phyloP scores from a whole-genome alignment of 192 early-diverging fungal species.

The Coemansia pectinata region DNA sequence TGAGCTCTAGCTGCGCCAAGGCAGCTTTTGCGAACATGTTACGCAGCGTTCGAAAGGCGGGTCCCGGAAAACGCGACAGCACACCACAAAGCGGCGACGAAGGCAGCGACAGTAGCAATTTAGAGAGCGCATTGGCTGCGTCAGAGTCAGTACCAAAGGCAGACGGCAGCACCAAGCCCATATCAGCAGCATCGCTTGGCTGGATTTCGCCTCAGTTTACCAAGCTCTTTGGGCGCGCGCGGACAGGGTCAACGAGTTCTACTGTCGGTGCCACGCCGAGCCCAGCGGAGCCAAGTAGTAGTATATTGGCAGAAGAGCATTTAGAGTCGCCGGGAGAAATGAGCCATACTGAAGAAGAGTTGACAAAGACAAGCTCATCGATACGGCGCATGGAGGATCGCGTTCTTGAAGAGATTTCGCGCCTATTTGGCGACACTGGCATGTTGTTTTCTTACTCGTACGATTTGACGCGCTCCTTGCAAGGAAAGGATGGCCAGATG shows the following conservation, averaged over 20 bases:
- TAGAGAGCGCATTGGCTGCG: not conserved
- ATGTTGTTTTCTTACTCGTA: conserved; percentile 47
- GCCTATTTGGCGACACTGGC: conserved; percentile 38
- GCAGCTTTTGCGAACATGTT: conserved; percentile 14
- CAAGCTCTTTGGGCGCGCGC: conserved; percentile 27
- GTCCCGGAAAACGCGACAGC: not conserved
- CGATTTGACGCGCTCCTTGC: conserved; percentile 45
- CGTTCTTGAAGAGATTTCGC: conserved; percentile 39
- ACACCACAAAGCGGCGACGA: not conserved
- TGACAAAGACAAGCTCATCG: not conserved
- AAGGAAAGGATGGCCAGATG: conserved; percentile 15
- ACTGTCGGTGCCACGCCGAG: not conserved
- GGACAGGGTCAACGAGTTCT: conserved; percentile 5
- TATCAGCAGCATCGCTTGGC: not conserved
- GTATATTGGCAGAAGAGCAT: not conserved
- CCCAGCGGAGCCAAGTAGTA: not conserved
- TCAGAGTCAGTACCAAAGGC: not conserved
- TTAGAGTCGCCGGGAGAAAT: not conserved
- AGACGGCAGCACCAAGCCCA: not conserved
- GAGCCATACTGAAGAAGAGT: not conserved
- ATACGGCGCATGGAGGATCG: conserved; percentile 47
- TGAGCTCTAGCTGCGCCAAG: conserved; percentile 22
- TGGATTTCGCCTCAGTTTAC: conserved; percentile 50
- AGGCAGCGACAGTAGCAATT: not conserved
- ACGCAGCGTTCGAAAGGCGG: not conserved